These are phyloP conservation scores for Pleomassaria siparia DNA, from an alignment of 2,329 filamentous ascomycete genomes.

Conservation along the genomic window DNA sequence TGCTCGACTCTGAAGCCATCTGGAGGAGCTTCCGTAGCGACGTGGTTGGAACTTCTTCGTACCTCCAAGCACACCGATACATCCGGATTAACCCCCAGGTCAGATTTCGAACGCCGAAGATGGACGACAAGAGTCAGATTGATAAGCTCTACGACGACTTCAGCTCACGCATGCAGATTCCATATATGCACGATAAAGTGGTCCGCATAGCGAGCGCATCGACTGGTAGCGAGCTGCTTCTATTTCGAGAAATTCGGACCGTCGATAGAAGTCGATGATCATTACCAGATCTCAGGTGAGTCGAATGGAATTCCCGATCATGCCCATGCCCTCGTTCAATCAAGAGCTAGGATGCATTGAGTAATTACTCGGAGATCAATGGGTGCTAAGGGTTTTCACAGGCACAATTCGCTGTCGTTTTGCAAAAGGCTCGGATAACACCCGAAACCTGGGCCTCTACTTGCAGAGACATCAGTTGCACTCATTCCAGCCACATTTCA, in stretches of 20 bases:
- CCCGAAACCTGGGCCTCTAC: constrained; percentile 33
- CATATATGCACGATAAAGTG: constrained; percentile 24
- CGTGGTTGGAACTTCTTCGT: constrained; percentile 23
- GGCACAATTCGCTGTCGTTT: constrained; percentile 38
- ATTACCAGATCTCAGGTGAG: constrained; percentile 7
- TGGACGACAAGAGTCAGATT: constrained; percentile 40
- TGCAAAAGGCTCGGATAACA: constrained; percentile 33
- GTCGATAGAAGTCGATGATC: constrained; percentile 7
- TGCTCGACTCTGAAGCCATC: constrained; percentile 38
- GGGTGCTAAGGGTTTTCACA: constrained; percentile 15
- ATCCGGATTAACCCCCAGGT: constrained; percentile 40
- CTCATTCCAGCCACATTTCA: constrained; percentile 39
- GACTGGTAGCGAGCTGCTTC: constrained; percentile 42
- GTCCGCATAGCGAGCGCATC: constrained; percentile 37
- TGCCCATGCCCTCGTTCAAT: too few species aligned
- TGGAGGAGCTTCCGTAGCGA: constrained; percentile 38
- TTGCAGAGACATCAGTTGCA: constrained; percentile 22
- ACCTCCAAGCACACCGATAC: constrained; percentile 29
- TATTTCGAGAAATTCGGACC: constrained; percentile 32
- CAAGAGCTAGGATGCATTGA: background rate
- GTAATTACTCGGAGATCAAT: background rate
- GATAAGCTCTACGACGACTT: constrained; percentile 34
- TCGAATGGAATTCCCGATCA: too few species aligned
- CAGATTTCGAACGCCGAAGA: constrained; percentile 23
- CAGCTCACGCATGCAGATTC: constrained; percentile 3